Evolutionary conservation across 2,329 filamentous ascomycete genomes (phyloP).

Genomic region (Hymenoscyphus linearis): DNA sequence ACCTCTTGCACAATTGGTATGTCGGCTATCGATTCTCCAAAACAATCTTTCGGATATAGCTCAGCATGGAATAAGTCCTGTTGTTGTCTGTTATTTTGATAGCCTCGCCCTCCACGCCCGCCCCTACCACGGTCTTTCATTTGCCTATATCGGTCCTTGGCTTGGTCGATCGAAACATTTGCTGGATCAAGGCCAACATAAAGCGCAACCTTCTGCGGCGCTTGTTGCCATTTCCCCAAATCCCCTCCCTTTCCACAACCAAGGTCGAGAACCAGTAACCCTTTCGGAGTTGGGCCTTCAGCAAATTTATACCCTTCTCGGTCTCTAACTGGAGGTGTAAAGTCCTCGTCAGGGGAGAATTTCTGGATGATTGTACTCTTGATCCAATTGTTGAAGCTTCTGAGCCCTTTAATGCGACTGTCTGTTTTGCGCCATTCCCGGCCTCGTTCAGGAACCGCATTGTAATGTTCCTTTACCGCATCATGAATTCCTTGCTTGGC

Average conservation of each 20-base stretch:
- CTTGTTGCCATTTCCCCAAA: slow-evolving; percentile 90
- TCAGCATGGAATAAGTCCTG: slow-evolving; percentile 72
- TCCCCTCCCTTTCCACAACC: slow-evolving; percentile 97
- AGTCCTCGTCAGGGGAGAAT: slow-evolving; percentile 78
- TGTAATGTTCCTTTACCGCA: slow-evolving; percentile 90
- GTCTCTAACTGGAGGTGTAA: slow-evolving; percentile 55
- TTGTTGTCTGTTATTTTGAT: slow-evolving; percentile 41
- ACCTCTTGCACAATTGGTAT: slow-evolving; percentile 79
- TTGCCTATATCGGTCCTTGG: slow-evolving; percentile 71
- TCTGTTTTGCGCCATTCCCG: slow-evolving; percentile 93
- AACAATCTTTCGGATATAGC: slow-evolving; percentile 90
- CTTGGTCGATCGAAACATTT: slow-evolving; percentile 86
- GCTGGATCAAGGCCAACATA: slow-evolving; percentile 95
- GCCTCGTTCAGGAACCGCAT: slow-evolving; percentile 87
- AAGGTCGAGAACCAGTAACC: slow-evolving; percentile 81
- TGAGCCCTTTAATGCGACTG: slow-evolving; percentile 88
- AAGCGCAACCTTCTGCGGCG: slow-evolving; percentile 82
- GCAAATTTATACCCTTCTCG: slow-evolving; percentile 36
- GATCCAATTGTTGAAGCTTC: slow-evolving; percentile 98
- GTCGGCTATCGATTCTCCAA: slow-evolving; percentile 75
- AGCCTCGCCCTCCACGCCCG: slow-evolving; percentile 46
- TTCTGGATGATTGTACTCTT: slow-evolving; percentile 97
- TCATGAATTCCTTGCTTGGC: slow-evolving; percentile 63
- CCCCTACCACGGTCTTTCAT: slow-evolving; percentile 58
- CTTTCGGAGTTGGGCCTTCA: slow-evolving; percentile 37